phyloP scores from a whole-genome alignment of 345 rosid species.

The Aegle marmelos region DNA sequence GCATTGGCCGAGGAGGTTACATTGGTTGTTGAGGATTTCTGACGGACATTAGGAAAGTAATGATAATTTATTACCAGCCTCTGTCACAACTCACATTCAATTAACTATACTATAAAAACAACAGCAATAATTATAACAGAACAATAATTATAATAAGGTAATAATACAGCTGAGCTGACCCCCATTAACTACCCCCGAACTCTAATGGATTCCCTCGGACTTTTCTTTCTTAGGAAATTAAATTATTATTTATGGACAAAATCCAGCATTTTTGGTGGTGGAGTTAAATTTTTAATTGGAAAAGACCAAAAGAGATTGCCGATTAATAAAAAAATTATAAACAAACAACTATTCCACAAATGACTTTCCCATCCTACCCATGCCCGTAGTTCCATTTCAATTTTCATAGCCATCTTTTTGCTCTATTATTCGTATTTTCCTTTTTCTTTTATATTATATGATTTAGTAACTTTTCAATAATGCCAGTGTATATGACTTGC shows the following conservation, averaged over 20 bases:
- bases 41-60: background rate
- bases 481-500: background rate
- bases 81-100: background rate
- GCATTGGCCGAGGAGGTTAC: background rate
- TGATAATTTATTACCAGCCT: background rate
- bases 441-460: background rate
- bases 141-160: too few relatives aligned
- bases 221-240: background rate
- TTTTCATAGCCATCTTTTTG: background rate
- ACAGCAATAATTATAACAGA: too few relatives aligned
- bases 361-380: constrained; percentile 1
- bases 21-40: background rate
- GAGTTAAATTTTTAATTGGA: background rate
- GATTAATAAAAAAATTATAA: too few relatives aligned
- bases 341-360: too few relatives aligned
- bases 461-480: background rate
- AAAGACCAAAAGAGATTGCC: background rate
- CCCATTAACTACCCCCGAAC: background rate
- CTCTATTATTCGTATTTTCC: background rate
- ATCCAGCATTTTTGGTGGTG: background rate
- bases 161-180: background rate
- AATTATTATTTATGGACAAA: background rate
- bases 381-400: background rate
- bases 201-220: background rate
- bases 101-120: background rate